Conservation (phyloP, 129 eudicot genomes). For the Cynara cardunculus region DNA sequence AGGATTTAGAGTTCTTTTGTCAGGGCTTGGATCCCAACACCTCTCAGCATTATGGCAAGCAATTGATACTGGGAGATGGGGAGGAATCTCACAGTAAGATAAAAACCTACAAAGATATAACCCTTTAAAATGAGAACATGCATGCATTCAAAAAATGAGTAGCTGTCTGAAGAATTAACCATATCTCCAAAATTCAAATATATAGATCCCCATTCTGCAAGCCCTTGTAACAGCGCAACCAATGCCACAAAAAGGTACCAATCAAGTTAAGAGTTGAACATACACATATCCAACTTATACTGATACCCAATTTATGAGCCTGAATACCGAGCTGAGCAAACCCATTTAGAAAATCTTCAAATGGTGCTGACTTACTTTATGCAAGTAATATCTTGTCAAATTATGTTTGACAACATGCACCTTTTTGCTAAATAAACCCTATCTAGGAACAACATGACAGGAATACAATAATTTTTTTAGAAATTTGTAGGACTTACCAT, state of each 20-base stretch:
- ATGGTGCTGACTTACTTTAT: not conserved
- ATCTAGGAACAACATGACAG: not conserved
- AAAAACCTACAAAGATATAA: conserved; percentile 55
- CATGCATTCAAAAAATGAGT: not conserved
- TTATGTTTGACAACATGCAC: not conserved
- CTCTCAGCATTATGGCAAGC: conserved; percentile 85
- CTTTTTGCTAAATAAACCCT: not conserved
- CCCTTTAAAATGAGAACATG: conserved; percentile 7
- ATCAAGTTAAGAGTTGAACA: not conserved
- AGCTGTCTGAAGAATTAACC: not conserved
- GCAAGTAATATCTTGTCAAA: not conserved
- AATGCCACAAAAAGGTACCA: not conserved
- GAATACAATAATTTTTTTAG: not conserved
- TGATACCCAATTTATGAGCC: not conserved
- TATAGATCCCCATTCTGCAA: not conserved
- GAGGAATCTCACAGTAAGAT: conserved; percentile 73
- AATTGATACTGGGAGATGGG: conserved; percentile 60
- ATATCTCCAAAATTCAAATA: not conserved
- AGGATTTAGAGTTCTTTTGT: conserved; percentile 57
- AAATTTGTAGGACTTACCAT: conserved; percentile 44
- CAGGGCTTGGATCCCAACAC: conserved; percentile 81
- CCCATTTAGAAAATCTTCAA: not conserved
- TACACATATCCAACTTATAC: not conserved
- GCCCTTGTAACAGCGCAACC: not conserved
- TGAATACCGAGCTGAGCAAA: not conserved